Evolutionary conservation across 345 rosid species (phyloP), one percentile per base, ranked within the genome.

Genomic region (Acer negundo): DNA sequence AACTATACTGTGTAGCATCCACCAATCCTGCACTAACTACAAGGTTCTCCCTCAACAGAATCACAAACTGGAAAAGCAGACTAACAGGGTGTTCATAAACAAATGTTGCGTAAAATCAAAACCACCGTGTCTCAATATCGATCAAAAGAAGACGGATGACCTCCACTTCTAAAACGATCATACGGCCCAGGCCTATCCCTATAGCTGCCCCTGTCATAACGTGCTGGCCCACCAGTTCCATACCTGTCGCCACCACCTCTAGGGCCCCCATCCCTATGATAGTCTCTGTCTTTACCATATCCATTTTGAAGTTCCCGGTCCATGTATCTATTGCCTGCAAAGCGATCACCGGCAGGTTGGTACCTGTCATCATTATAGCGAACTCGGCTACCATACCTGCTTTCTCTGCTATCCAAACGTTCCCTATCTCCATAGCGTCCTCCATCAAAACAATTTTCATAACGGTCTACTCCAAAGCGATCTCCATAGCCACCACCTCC

Each of bases 161-260:
- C 80, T 15, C 76, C 68, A 51, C 82, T 62, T 73, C 82, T 67
- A 28, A 83, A 77, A 28, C 87, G 80, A 56, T 82, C 87, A 53
- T 80, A 85, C 4, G 85, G 87, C 53, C 74, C 87, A 23, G 84
- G 76, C 75, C 82, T 85, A 40, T 65, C 81, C 79, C 83, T 82
- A 72, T 78, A 78, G 76, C 65, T 72, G 77, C 87, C 68, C 53
- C 76, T 73, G 3, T 73, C 83, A 40, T 69, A 35, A 3, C 78
- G 74, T 17, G 74, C 66, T n/a, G 85, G 80, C 20, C 83, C 87
- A 62, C 87, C 85, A 58, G 68, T 53, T 64, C 82, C 82, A 73
- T 80, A 85, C 76, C 85, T 74, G 69, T 82, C 84, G 47, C 40
- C 87, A 62, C 58, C 80, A 20, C 76, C 85, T 75, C 85, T 70